Conservation (phyloP, 306 rosid genomes). For the Ormosia emarginata region DNA sequence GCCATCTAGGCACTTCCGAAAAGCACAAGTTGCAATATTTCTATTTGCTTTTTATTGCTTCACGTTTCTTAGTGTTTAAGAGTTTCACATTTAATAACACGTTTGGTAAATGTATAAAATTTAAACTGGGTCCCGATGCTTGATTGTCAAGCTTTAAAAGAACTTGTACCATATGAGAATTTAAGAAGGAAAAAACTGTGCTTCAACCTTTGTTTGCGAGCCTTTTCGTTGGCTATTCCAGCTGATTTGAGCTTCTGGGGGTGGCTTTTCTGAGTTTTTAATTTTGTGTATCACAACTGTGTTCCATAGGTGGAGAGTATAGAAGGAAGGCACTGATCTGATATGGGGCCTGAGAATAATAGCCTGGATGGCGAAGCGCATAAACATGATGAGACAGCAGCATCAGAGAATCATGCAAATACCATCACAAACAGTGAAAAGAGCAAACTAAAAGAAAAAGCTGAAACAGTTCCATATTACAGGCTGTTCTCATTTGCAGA, state of each 20-base stretch:
- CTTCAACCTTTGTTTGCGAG: no score
- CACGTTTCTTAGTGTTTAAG: background rate
- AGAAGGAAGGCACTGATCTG: background rate
- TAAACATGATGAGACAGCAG: slow-evolving; percentile 8
- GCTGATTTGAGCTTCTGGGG: background rate
- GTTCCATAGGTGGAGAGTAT: slow-evolving; percentile 14
- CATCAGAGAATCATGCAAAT: slow-evolving; percentile 17
- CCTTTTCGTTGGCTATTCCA: no score
- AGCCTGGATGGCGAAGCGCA: slow-evolving; percentile 3
- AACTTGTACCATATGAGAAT: background rate
- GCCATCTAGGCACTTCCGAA: background rate
- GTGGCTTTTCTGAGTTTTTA: background rate
- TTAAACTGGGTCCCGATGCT: background rate
- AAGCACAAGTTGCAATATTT: background rate
- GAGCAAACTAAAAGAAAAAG: slow-evolving; percentile 27
- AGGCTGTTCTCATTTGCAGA: slow-evolving; percentile 74
- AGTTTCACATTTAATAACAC: background rate
- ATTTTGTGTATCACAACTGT: background rate
- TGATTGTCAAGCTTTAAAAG: slow-evolving; percentile 20
- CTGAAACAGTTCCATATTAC: slow-evolving; percentile 41
- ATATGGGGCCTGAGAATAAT: slow-evolving; percentile 40
- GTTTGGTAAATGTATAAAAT: background rate
- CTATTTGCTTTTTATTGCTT: background rate
- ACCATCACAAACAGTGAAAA: slow-evolving; percentile 20
- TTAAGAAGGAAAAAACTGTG: background rate